phyloP scores from a whole-genome alignment of 805 yeast genomes.

The Brettanomyces anomalus region DNA sequence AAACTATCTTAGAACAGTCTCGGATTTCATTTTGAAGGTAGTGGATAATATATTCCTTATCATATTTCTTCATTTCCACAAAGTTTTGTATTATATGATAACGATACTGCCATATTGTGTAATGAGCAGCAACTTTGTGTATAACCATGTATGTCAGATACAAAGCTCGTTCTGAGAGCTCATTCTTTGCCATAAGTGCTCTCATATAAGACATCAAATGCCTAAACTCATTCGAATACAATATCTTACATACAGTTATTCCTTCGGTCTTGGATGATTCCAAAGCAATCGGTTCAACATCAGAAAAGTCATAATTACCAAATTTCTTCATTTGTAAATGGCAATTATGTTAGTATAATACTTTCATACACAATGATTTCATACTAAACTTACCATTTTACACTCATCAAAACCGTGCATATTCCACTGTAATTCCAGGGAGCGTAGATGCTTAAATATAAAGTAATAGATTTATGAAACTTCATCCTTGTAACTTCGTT shows the following conservation, averaged over 20 bases:
- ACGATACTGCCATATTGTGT: constrained; percentile 79
- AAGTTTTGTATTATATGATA: constrained; percentile 39
- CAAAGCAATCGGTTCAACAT: constrained; percentile 10
- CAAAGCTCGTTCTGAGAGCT: constrained; percentile 63
- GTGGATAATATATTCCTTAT: neutral
- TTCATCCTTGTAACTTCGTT: no score
- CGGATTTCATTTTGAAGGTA: constrained; percentile 46
- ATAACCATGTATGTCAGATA: constrained; percentile 58
- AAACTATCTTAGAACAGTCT: constrained; percentile 73
- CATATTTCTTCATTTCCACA: constrained; percentile 5
- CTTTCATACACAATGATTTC: no score
- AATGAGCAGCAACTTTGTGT: constrained; percentile 74
- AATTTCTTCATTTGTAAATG: neutral
- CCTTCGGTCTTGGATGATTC: constrained; percentile 5
- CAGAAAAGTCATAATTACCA: constrained; percentile 8
- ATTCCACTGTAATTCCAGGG: no score
- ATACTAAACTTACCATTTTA: no score
- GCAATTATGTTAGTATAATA: no score
- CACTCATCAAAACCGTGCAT: no score
- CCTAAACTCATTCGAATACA: constrained; percentile 67
- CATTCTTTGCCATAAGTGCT: constrained; percentile 49
- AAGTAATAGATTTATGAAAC: no score
- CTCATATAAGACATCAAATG: constrained; percentile 52
- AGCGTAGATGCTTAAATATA: no score
- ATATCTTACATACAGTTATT: constrained; percentile 44